Percentiles rank a stretch among this genome's conserved stretches.
Conservation (phyloP, 306 rosid genomes). For the Inga oerstediana region DNA sequence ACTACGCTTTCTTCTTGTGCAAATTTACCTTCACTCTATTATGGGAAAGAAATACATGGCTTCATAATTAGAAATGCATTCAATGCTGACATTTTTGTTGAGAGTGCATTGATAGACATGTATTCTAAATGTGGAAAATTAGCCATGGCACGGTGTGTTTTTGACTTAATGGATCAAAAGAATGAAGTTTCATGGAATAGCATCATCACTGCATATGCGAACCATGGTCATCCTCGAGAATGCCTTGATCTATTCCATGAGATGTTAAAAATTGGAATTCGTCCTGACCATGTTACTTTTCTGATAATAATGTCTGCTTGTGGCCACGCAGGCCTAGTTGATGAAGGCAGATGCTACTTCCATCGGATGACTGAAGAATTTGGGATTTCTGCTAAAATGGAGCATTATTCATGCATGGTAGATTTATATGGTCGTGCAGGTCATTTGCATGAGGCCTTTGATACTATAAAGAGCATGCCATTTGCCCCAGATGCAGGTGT, state of each 20-base stretch:
- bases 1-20: conserved; percentile 74
- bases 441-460: conserved; percentile 64
- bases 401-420: conserved; percentile 78
- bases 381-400: conserved; percentile 64
- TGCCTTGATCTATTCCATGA: conserved; percentile 57
- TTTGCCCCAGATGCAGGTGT: conserved; percentile 80
- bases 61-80: conserved; percentile 54
- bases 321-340: conserved; percentile 73
- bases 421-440: conserved; percentile 86
- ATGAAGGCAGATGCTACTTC: conserved; percentile 63
- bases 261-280: conserved; percentile 63
- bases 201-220: conserved; percentile 79
- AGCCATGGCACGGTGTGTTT: conserved; percentile 55
- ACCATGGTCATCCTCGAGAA: conserved; percentile 60
- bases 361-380: conserved; percentile 64
- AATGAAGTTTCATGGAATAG: conserved; percentile 90
- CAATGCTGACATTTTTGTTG: conserved; percentile 54
- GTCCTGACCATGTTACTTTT: conserved; percentile 84
- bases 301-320: conserved; percentile 82
- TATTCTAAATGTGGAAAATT: conserved; percentile 87
- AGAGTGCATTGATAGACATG: conserved; percentile 76
- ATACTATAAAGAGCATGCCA: conserved; percentile 72
- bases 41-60: conserved; percentile 76
- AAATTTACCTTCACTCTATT: conserved; percentile 61
- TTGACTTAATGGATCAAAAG: conserved; percentile 61